Conservation (phyloP, 2,329 filamentous ascomycete genomes). For the Claviceps sp. region DNA sequence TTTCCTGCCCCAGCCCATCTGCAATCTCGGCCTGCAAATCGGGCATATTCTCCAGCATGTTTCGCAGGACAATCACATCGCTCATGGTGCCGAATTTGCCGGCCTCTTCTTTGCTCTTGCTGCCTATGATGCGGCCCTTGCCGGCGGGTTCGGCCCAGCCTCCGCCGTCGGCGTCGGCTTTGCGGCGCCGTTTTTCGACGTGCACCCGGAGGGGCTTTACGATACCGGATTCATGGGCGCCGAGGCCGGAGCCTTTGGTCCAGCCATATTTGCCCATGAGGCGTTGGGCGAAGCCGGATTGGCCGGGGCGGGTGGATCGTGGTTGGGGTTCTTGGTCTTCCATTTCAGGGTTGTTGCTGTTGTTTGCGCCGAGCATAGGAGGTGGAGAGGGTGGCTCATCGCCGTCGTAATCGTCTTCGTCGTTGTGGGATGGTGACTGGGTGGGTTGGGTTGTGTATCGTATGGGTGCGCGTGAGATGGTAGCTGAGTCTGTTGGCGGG, state of each 20-base stretch:
- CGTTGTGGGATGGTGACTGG: constrained; percentile 15
- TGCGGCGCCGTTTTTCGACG: constrained; percentile 74
- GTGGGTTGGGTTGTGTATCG: constrained; percentile 43
- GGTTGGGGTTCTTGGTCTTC: constrained; percentile 24
- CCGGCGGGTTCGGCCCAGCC: constrained; percentile 58
- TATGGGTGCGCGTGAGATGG: constrained; percentile 66
- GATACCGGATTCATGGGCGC: constrained; percentile 71
- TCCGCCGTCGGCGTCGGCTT: constrained; percentile 63
- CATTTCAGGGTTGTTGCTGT: constrained; percentile 10
- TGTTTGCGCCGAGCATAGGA: constrained; percentile 33
- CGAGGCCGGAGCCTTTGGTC: constrained; percentile 76
- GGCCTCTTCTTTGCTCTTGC: constrained; percentile 39
- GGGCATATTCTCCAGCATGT: constrained; percentile 75
- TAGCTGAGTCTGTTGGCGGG: constrained; percentile 32
- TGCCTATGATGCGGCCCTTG: constrained; percentile 70
- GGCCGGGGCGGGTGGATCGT: constrained; percentile 58
- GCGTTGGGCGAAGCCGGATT: constrained; percentile 73
- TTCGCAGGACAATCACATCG: constrained; percentile 66
- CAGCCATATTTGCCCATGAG: constrained; percentile 92
- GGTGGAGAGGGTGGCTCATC: constrained; percentile 27
- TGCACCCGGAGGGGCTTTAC: constrained; percentile 71
- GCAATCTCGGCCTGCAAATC: constrained; percentile 68
- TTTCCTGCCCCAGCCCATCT: constrained; percentile 72
- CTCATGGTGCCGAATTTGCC: constrained; percentile 59
- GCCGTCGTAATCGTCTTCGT: constrained; percentile 21